Evolutionary conservation across 192 early-diverging fungal species (phyloP), one percentile per base, ranked within the genome.

Genomic region (Backusella parvicylindrica): DNA sequence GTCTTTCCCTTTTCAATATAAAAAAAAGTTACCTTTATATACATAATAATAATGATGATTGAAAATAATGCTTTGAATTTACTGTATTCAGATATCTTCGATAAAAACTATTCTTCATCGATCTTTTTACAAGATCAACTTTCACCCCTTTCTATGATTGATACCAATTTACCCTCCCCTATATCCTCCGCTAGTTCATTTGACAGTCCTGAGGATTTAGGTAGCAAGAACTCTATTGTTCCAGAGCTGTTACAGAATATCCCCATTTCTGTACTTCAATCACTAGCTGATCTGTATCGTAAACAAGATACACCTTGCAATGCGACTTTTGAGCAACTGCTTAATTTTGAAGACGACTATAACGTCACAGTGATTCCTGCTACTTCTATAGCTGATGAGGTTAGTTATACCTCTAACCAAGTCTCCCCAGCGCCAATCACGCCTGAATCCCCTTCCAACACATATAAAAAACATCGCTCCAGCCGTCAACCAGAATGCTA

Each of bases 401-500:
- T 28, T 12, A 12, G 26, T 13, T 0, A 11, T 60, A n/a, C 21
- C 26, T 60, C 53, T 28, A 60, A 18, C 23, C 23, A 9, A 0
- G 11, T 60, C 7, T 28, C 11, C 53, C 23, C 21, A 4, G 12
- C 23, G 28, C 53, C 23, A 4, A 5, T 11, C 12, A 23, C 26
- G 11, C 21, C 53, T 12, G 53, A 16, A 35, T 83, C 40, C 77
- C 56, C 67, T 2, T 40, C 35, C 32, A 69, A 11, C 13, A 70
- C 30, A 36, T 4, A 30, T 11, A 78, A 78, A 60, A 31, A 49
- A 3, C 41, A 37, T 7, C 85, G 87, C 9, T 80, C 85, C 2
- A 63, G 73, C 40, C 69, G 73, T 35, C 64, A 81, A 35, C 32
- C 75, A 2, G 82, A 82, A 70, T 93, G 92, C 49, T 84, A 85